phyloP scores from a whole-genome alignment of 23 red algal genomes.

The Agarophyton chilense region DNA sequence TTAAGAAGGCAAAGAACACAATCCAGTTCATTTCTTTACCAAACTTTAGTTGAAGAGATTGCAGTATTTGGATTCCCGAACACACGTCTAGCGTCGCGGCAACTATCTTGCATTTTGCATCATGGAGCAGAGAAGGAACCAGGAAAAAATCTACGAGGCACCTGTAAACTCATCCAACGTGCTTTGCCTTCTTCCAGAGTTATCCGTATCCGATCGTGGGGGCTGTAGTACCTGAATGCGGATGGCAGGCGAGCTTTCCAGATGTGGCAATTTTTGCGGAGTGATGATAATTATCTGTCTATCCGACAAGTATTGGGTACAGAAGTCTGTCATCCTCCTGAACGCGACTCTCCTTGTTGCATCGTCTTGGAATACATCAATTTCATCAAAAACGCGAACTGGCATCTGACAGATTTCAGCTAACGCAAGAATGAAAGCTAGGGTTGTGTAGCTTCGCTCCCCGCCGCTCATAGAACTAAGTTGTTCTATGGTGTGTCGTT shows the following conservation, averaged over 20 bases:
- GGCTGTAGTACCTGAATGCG: slow-evolving; percentile 42
- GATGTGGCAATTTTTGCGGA: slow-evolving; percentile 67
- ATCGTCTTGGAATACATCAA: slow-evolving; percentile 98
- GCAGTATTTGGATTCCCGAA: background rate
- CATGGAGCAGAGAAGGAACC: background rate
- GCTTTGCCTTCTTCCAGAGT: slow-evolving; percentile 34
- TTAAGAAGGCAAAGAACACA: slow-evolving; percentile 56
- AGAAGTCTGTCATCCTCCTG: slow-evolving; percentile 77
- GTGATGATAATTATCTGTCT: slow-evolving; percentile 96
- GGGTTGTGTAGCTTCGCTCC: slow-evolving; percentile 87
- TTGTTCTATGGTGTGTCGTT: slow-evolving; percentile 64
- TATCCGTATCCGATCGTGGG: slow-evolving; percentile 15
- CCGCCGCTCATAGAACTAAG: slow-evolving; percentile 83
- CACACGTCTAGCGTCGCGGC: background rate
- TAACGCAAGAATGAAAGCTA: slow-evolving; percentile 88
- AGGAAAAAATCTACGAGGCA: background rate
- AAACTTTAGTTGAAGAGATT: slow-evolving; percentile 7
- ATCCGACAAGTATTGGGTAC: slow-evolving; percentile 45
- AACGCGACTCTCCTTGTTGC: slow-evolving; percentile 80
- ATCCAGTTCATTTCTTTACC: slow-evolving; percentile 58
- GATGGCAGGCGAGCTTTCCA: slow-evolving; percentile 21
- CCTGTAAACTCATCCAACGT: slow-evolving; percentile 12
- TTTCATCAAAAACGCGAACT: slow-evolving; percentile 94
- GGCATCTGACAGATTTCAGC: slow-evolving; percentile 89
- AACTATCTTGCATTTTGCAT: background rate